These are phyloP conservation scores for Picea engelmannii DNA, from an alignment of 83 land plant species.

Conservation along the genomic window DNA sequence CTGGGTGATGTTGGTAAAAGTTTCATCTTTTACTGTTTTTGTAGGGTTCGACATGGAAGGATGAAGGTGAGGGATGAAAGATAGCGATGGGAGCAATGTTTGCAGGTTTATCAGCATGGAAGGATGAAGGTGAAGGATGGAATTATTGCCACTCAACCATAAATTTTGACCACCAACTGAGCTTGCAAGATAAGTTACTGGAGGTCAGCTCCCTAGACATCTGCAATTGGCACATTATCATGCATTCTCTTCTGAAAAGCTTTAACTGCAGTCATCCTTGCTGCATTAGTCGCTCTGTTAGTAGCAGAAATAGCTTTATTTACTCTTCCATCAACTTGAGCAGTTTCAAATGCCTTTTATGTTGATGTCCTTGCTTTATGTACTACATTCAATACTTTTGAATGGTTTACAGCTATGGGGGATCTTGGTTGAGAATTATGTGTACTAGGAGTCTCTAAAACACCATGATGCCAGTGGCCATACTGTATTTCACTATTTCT, in stretches of 20 bases:
- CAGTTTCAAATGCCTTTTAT: slow-evolving; percentile 58
- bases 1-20: too few species aligned
- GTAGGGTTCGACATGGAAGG: too few species aligned
- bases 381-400: slow-evolving; percentile 93
- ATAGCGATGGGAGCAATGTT: too few species aligned
- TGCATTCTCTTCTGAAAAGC: slow-evolving; percentile 73
- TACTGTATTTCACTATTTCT: slow-evolving; percentile 81
- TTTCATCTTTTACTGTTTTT: too few species aligned
- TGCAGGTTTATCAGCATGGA: too few species aligned
- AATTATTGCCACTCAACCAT: too few species aligned
- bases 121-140: too few species aligned
- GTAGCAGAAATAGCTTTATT: slow-evolving; percentile 85
- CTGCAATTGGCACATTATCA: slow-evolving; percentile 20
- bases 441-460: slow-evolving; percentile 58
- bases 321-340: slow-evolving; percentile 84
- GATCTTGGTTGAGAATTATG: slow-evolving; percentile 53
- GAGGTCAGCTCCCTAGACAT: not conserved
- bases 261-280: slow-evolving; percentile 94
- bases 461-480: slow-evolving; percentile 84
- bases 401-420: slow-evolving; percentile 72
- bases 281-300: slow-evolving; percentile 90
- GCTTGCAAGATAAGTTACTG: not conserved
- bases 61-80: too few species aligned
- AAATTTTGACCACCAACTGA: not conserved
- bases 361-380: slow-evolving; percentile 87